phyloP scores from a whole-genome alignment of 2,329 filamentous ascomycete genomes.

The Cladosporium sp. region DNA sequence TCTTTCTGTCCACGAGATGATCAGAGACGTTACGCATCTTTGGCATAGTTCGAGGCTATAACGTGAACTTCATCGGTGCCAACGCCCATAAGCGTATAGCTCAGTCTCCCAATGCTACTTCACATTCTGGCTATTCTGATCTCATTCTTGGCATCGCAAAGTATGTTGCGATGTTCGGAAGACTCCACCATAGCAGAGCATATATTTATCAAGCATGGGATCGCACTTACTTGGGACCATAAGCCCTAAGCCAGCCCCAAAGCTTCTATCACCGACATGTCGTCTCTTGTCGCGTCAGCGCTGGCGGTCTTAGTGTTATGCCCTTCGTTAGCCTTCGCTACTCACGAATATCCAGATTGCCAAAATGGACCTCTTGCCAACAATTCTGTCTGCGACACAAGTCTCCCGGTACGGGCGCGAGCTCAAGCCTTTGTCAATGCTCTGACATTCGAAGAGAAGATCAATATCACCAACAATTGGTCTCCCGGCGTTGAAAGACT shows the following conservation, averaged over 20 bases:
- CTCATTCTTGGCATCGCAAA: neutral
- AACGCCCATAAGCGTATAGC: neutral
- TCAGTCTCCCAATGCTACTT: neutral
- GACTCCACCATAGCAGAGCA: neutral
- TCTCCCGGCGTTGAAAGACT: slow-evolving; percentile 52
- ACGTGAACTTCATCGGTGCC: neutral
- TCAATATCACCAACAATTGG: slow-evolving; percentile 49
- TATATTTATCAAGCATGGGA: neutral
- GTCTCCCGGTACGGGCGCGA: slow-evolving; percentile 28
- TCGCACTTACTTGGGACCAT: too few species aligned
- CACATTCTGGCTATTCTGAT: slow-evolving; percentile 1
- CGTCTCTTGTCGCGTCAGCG: neutral
- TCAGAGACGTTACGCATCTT: too few species aligned
- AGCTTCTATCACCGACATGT: neutral
- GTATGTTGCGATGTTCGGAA: neutral
- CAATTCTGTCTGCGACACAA: slow-evolving; percentile 48
- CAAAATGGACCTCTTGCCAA: slow-evolving; percentile 44
- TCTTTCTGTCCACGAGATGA: too few species aligned
- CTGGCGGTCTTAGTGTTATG: neutral
- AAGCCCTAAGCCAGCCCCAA: neutral
- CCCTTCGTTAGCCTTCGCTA: neutral
- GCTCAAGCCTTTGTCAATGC: slow-evolving; percentile 46
- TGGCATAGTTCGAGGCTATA: neutral
- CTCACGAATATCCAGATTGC: slow-evolving; percentile 42
- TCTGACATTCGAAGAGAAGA: slow-evolving; percentile 36